Percentiles rank a stretch among this genome's conserved stretches.
Conservation (phyloP, 2,329 filamentous ascomycete genomes). For the Botryotinia narcissicola region DNA sequence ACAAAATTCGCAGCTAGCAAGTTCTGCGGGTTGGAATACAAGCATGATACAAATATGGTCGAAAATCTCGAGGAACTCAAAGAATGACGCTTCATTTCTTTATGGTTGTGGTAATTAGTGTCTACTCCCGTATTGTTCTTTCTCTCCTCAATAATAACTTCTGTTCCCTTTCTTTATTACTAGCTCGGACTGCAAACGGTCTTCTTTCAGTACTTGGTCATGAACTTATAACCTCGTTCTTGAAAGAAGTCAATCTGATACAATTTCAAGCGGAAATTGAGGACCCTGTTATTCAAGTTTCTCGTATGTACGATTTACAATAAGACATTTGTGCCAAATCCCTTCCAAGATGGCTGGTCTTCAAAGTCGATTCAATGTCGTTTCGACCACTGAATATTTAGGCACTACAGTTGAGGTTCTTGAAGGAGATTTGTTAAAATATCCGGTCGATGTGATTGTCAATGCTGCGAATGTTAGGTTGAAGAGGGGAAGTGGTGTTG, state of each 20-base stretch:
- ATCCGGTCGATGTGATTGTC: constrained; percentile 13
- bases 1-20: not conserved
- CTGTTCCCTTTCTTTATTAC: not conserved
- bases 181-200: constrained; percentile 12
- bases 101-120: not conserved
- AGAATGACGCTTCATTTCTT: not conserved
- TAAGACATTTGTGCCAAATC: not conserved
- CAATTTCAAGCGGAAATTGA: not conserved
- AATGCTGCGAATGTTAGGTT: not conserved
- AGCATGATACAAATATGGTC: not conserved
- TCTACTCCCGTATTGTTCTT: not conserved
- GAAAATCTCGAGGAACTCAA: not conserved
- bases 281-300: not conserved
- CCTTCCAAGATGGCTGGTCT: not conserved
- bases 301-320: not conserved
- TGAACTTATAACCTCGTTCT: not conserved
- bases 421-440: not conserved
- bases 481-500: not conserved
- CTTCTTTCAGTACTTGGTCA: constrained; percentile 5
- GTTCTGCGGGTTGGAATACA: not conserved
- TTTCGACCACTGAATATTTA: constrained; percentile 1
- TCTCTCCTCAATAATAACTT: not conserved
- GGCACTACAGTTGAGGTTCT: constrained; percentile 6
- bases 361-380: not conserved
- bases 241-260: not conserved